Evolutionary conservation across 1,284 basidiomycete genomes (phyloP).

Genomic region (Earliella scabrosa): DNA sequence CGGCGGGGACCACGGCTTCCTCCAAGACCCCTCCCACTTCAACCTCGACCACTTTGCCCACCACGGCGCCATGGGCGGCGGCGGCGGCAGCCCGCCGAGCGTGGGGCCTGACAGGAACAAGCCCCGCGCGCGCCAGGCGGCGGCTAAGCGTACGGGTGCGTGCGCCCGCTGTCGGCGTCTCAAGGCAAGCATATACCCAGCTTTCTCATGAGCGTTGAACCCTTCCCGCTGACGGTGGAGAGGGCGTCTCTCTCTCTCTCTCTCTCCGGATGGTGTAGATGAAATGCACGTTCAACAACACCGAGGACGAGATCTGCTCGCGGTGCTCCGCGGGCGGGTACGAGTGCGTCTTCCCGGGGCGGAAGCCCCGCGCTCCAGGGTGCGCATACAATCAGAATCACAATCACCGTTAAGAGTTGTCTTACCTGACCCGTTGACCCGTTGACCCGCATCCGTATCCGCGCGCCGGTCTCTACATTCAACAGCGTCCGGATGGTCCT

Average conservation of each 20-base stretch:
- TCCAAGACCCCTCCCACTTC: slow-evolving; percentile 20
- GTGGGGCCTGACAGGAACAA: slow-evolving; percentile 17
- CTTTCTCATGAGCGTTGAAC: no score
- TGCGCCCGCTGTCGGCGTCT: slow-evolving; percentile 39
- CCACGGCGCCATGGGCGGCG: slow-evolving; percentile 6
- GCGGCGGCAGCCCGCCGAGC: slow-evolving; percentile 8
- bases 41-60: slow-evolving; percentile 14
- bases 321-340: slow-evolving; percentile 35
- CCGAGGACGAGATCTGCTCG: slow-evolving; percentile 29
- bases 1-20: slow-evolving; percentile 7
- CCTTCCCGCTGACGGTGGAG: no score
- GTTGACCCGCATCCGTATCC: no score
- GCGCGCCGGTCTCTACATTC: no score
- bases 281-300: slow-evolving; percentile 37
- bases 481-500: slow-evolving; percentile 37
- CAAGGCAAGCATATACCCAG: slow-evolving; percentile 36
- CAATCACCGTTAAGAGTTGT: no score
- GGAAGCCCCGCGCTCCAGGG: slow-evolving; percentile 41
- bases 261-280: slow-evolving; percentile 35
- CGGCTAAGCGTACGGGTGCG: slow-evolving; percentile 28
- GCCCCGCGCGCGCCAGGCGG: slow-evolving; percentile 13
- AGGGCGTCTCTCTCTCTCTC: background rate
- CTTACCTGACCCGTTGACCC: no score
- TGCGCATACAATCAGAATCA: slow-evolving; percentile 25
- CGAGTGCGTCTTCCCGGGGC: slow-evolving; percentile 39